A percentile compares a stretch with the other conserved stretches of the same genome.
Evolutionary conservation across 495 filamentous ascomycete genomes (phyloP).

Genomic region (Echria macrotheca): DNA sequence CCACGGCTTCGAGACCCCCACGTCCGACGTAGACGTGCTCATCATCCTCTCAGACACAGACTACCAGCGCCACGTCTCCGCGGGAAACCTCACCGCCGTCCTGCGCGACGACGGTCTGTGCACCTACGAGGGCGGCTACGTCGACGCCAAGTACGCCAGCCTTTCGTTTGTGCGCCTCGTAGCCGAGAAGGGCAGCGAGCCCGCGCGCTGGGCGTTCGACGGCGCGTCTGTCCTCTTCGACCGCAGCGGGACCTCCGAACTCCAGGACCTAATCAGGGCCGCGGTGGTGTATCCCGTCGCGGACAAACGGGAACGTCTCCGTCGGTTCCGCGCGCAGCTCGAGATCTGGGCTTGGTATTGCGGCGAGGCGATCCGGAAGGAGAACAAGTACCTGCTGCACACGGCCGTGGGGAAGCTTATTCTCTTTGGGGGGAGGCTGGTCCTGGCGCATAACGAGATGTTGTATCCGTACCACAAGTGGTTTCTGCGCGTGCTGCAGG

Average conservation of each 20-base stretch:
- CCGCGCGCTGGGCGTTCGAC: conserved; percentile 19
- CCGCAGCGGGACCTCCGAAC: neutral
- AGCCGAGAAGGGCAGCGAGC: conserved; percentile 20
- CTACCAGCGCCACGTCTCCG: conserved; percentile 8
- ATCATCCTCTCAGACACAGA: conserved; percentile 17
- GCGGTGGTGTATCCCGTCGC: conserved; percentile 10
- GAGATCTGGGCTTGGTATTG: conserved; percentile 19
- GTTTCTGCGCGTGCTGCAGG: conserved; percentile 18
- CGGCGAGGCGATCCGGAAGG: conserved; percentile 14
- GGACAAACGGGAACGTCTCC: conserved; percentile 10
- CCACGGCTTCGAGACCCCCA: conserved; percentile 15
- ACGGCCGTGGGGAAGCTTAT: conserved; percentile 18
- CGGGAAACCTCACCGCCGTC: conserved; percentile 10
- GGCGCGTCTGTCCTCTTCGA: conserved; percentile 14
- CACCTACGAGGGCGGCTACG: conserved; percentile 18
- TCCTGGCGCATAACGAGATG: conserved; percentile 20
- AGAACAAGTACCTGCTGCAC: conserved; percentile 14
- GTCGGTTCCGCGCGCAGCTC: conserved; percentile 16
- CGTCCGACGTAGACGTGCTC: conserved; percentile 21
- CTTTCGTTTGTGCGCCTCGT: conserved; percentile 16
- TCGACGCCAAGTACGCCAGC: conserved; percentile 22
- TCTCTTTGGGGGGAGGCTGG: conserved; percentile 20
- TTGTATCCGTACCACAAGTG: conserved; percentile 26
- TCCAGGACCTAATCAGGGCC: neutral
- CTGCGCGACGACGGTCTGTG: conserved; percentile 5